These are phyloP conservation scores for Mycena crocata DNA, from an alignment of 768 basidiomycete genomes.

Conservation along the genomic window DNA sequence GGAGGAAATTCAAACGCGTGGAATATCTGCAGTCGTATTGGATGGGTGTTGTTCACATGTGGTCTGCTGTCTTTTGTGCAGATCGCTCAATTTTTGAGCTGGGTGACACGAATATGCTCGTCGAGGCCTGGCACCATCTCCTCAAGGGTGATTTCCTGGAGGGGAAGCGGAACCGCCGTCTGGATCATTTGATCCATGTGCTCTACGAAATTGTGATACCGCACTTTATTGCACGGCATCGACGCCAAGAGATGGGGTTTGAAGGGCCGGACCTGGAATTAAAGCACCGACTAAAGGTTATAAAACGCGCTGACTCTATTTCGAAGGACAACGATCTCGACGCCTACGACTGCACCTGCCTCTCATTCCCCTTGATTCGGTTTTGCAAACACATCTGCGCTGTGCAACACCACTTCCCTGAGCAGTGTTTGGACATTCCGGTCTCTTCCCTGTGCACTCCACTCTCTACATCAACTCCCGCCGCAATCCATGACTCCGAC, in stretches of 20 bases:
- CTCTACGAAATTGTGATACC: constrained; percentile 5
- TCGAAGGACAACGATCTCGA: no score
- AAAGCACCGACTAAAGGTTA: neutral
- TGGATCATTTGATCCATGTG: constrained; percentile 12
- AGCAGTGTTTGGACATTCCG: neutral
- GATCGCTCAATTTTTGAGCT: constrained; percentile 4
- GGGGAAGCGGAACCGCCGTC: constrained; percentile 6
- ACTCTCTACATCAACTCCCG: neutral
- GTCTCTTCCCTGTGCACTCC: constrained; percentile 2
- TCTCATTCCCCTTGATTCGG: neutral
- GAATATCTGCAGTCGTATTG: constrained; percentile 32
- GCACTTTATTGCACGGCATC: constrained; percentile 16
- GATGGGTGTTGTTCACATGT: constrained; percentile 13
- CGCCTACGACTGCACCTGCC: neutral
- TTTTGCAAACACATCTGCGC: constrained; percentile 1
- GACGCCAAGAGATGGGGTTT: constrained; percentile 1
- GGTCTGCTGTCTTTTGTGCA: constrained; percentile 15
- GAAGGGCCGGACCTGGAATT: neutral
- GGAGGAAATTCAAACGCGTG: neutral
- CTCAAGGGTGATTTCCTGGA: constrained; percentile 23
- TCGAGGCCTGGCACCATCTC: constrained; percentile 28
- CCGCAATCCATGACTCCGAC: neutral
- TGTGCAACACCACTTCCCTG: neutral
- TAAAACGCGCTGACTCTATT: neutral
- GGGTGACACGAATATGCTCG: constrained; percentile 25